phyloP scores from a whole-genome alignment of 768 basidiomycete species.

The Leccinum obscurum region DNA sequence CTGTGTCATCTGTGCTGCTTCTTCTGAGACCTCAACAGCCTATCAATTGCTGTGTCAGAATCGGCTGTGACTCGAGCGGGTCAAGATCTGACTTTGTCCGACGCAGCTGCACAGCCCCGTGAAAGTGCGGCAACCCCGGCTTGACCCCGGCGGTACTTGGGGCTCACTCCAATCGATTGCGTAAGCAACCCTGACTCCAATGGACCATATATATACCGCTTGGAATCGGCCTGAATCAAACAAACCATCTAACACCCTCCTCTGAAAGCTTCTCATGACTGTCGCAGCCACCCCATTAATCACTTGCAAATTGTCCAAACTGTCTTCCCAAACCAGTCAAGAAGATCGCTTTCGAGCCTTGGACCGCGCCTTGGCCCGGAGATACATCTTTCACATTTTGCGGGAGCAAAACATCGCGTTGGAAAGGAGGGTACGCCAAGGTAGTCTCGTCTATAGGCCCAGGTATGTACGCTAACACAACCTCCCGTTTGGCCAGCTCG shows the following conservation, averaged over 20 bases:
- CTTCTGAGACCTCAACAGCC: background rate
- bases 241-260: background rate
- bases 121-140: too few relatives aligned
- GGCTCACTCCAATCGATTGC: background rate
- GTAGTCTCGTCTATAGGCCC: conserved; percentile 34
- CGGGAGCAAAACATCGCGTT: conserved; percentile 20
- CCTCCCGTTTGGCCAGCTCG: background rate
- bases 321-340: conserved; percentile 24
- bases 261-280: conserved; percentile 23
- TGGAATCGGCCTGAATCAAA: background rate
- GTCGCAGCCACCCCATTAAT: conserved; percentile 15
- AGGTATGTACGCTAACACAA: conserved; percentile 22
- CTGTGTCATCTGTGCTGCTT: background rate
- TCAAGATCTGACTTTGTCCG: too few relatives aligned
- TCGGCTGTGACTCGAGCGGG: background rate
- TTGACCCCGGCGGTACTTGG: too few relatives aligned
- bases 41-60: background rate
- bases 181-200: background rate
- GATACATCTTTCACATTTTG: conserved; percentile 28
- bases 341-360: conserved; percentile 32
- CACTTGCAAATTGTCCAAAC: conserved; percentile 33
- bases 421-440: conserved; percentile 25
- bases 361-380: conserved; percentile 33
- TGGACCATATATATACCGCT: background rate
- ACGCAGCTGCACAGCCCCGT: too few relatives aligned